Evolutionary conservation across 371 early-diverging fungal genomes (phyloP), one percentile per base, ranked within the genome.

Genomic region (Astathelohania contejeani): DNA sequence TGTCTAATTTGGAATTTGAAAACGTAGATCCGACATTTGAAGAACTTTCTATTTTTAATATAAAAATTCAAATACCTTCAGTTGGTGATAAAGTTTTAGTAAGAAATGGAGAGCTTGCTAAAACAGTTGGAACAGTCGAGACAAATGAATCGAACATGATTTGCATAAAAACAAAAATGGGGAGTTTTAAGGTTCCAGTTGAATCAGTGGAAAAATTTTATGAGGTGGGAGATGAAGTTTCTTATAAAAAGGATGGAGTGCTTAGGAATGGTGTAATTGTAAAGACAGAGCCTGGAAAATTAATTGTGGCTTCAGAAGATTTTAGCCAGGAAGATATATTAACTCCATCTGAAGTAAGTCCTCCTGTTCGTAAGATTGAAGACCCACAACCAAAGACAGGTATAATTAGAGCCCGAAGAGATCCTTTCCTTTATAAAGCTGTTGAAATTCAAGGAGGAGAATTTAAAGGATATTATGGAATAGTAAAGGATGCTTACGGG

Each of bases 391-490:
- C 43, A 6, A 26, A 40, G 25, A 25, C 14, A 0, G 53, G 50
- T 24, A 32, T 32, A 32, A 4, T 4, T 7, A 32, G 32, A 10
- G 26, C 28, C 0, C 55, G 54, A 51, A 63, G 58, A 58, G 70
- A 74, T 60, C 67, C 67, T 2, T 52, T 69, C 7, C 37, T 67
- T 26, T 58, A 72, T 50, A 71, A 63, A 53, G 45, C 56, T 24
- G 75, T 69, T 1, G 24, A 35, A 28, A 67, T 74, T 39, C 56
- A 42, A 14, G 49, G 37, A 51, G 75, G 75, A 24, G 62, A 62
- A 38, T 68, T 61, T 49, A 74, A 74, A 56, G 75, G 75, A 39
- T 60, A 60, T 45, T 27, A 29, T 16, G 75, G 72, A 32, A 45
- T 60, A 3, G 60, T 74, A 12, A 69, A 67, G 45, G 70, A 72